Base-by-base conservation (phyloP, 2,329 filamentous ascomycete genomes). In the Ceratocystiopsis brevicomis region DNA sequence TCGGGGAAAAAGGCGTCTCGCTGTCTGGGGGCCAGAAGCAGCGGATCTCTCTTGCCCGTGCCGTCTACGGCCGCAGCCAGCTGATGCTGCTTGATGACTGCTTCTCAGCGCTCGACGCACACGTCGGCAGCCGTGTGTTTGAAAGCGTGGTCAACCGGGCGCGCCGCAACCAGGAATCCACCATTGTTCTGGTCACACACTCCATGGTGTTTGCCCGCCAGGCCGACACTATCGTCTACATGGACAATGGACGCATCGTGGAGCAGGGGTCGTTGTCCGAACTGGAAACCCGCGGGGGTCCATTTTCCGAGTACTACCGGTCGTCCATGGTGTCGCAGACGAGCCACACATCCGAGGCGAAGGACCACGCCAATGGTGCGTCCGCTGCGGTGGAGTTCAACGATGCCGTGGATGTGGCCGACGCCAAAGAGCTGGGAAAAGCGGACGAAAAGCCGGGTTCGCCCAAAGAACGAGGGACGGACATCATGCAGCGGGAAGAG, bases 201-300 rank as follows among this genome's bases (percentile, higher is more conserved):
- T 81, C 34, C 69, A 81, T 52, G 74, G 43, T 40, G 5, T 45
- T 53, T 78, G 17, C 65, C 78, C n/a, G 72, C 62, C 50, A 69
- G 73, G 36, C 80, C 48, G 77, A 82, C 52, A 65, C 75, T 15
- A 74, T 82, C 42, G 67, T 81, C 21, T 72, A 73, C 61, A 75
- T 83, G 63, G 68, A 79, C 37, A 68, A 78, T n/a, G 78, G 78
- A 1, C 61, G 56, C 2, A 72, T 81, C 39, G 62, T 72, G 49
- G 71, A 74, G 4, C 64, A 80, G 18, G 76, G 75, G 44, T 76
- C 75, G 0, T 81, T 75, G 52, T 65, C 72, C 21, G 72, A 78
- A 37, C 60, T 81, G n/a, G 56, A 36, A 21, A 18, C 15, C 3
- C 40, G 40, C 4, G 38, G 17, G 1, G 32, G 41, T 14, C 15